Evolutionary conservation across 305 asterid species (phyloP).

Genomic region (Lippia alba): DNA sequence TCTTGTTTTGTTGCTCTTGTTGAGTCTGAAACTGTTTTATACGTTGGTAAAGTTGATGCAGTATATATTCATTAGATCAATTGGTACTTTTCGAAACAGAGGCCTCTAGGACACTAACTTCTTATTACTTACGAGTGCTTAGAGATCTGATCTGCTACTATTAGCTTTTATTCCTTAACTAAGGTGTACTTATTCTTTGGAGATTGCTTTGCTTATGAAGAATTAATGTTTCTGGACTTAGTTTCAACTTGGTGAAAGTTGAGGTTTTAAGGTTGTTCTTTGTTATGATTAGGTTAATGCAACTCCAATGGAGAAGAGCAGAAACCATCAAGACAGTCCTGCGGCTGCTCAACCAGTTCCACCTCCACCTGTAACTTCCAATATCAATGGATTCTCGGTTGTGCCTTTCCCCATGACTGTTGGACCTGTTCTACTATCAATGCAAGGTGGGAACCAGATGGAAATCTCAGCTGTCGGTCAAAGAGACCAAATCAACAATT

Average conservation of each 20-base stretch:
- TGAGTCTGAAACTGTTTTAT: neutral
- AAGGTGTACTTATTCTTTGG: neutral
- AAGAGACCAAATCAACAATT: conserved; percentile 35
- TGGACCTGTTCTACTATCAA: conserved; percentile 50
- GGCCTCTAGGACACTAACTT: conserved; percentile 9
- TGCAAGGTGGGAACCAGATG: conserved; percentile 50
- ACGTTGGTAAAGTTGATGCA: conserved; percentile 23
- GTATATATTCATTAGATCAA: conserved; percentile 23
- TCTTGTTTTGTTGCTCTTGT: neutral
- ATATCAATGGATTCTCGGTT: conserved; percentile 52
- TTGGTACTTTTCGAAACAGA: conserved; percentile 25
- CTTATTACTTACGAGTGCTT: conserved; percentile 37
- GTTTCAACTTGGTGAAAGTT: neutral
- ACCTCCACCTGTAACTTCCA: conserved; percentile 28
- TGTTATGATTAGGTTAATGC: conserved; percentile 57
- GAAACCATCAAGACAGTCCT: conserved; percentile 42
- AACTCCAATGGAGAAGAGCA: conserved; percentile 51
- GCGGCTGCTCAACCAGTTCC: conserved; percentile 33
- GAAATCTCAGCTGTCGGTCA: conserved; percentile 37
- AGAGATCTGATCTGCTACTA: conserved; percentile 29
- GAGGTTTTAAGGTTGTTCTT: neutral
- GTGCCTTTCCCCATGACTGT: conserved; percentile 51
- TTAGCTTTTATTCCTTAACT: conserved; percentile 27
- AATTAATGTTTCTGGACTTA: conserved; percentile 13
- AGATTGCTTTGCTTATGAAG: neutral